Evolutionary conservation across 345 rosid species (phyloP), one percentile per base, ranked within the genome.

Genomic region (Psidium guajava): DNA sequence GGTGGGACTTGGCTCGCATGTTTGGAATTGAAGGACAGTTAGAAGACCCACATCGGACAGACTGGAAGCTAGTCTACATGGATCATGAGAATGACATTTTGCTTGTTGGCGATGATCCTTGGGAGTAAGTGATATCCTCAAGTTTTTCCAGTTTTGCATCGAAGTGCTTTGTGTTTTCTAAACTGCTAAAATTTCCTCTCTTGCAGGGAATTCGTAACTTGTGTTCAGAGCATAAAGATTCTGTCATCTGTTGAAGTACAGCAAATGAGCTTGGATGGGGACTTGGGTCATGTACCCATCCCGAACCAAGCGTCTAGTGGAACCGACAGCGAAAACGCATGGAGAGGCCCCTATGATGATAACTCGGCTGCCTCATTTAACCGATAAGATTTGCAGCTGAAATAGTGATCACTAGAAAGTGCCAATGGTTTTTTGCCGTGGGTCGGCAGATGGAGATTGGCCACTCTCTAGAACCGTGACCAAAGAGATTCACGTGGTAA

Each of bases 51-150:
- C 96, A 92, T 88, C 92, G 94, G 86, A 95, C 98, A 24, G 98
- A 95, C 54, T 96, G 99, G 99, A 95, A 97, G 90, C 91, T 97
- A 69, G 99, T 97, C 24, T 97, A 94, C 83, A 93, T 95, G 6
- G 99, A 97, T 89, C 99, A 92, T 61, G 99, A 97, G 86, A 96
- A 96, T 74, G 99, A 97, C 86, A 95, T 97, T 84, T 87, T 97
- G 80, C 99, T 96, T 42, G 98, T 96, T 64, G 99, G 99, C 6
- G 99, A 97, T 82, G 99, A 97, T 88, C 99, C 99, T 55, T 97
- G 99, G 99, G 98, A 97, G 99, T 95, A 94, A 91, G 99, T 92
- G 51, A 42, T 49, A 16, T 42, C 81, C 47, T 55, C 80, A 28
- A 8, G 13, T 28, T 10, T 56, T 50, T 6, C 21, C 40, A 32